These are phyloP conservation scores for Chytridium lagenaria DNA, from an alignment of 371 early-diverging fungal genomes.

Conservation along the genomic window DNA sequence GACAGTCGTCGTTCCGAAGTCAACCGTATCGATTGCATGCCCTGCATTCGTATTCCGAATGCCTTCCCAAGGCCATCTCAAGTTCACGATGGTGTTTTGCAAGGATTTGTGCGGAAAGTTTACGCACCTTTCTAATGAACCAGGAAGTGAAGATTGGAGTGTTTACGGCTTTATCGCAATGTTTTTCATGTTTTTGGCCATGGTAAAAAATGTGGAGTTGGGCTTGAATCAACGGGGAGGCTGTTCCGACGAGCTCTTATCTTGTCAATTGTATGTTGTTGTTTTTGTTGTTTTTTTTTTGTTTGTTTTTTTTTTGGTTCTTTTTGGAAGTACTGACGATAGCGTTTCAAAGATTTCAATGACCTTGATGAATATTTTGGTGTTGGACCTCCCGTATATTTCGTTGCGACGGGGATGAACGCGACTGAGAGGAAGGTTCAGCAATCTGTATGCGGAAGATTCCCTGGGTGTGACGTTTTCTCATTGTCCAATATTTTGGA, in stretches of 20 bases:
- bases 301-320: too few species aligned
- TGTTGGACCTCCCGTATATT: conserved; percentile 4
- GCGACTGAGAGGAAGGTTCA: neutral
- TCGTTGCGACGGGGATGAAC: neutral
- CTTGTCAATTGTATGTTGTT: neutral
- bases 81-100: neutral
- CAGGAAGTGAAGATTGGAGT: conserved; percentile 4
- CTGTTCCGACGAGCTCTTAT: neutral
- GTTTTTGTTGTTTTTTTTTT: neutral
- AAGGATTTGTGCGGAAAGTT: neutral
- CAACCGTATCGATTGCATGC: conserved; percentile 1
- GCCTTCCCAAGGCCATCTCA: neutral
- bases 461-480: neutral
- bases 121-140: conserved; percentile 3
- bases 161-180: neutral
- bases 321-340: too few species aligned
- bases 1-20: neutral
- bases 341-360: neutral
- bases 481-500: neutral
- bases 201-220: neutral
- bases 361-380: conserved; percentile 2
- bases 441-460: neutral
- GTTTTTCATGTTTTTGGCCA: neutral
- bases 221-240: conserved; percentile 6
- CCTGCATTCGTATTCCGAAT: neutral